These are phyloP conservation scores for Talaromyces marneffei DNA, from an alignment of 2,329 filamentous ascomycete genomes.

Conservation along the genomic window DNA sequence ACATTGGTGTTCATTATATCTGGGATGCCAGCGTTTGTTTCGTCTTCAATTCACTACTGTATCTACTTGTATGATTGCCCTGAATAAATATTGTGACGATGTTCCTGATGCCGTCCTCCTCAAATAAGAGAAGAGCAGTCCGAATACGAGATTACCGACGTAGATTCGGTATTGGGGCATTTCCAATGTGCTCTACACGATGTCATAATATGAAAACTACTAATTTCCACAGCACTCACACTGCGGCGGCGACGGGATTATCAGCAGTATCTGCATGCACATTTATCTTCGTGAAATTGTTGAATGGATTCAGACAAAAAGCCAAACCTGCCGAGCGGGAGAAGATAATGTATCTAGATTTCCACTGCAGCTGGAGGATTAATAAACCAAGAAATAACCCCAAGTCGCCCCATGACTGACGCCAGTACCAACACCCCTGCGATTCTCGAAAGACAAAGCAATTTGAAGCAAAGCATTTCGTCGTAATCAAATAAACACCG, in stretches of 20 bases:
- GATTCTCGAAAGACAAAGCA: not conserved
- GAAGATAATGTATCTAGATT: not conserved
- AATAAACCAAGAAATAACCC: not conserved
- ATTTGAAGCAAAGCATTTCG: not conserved
- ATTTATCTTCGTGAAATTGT: slow-evolving; percentile 1
- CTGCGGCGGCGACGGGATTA: not conserved
- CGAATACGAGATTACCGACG: no score
- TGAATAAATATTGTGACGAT: not conserved
- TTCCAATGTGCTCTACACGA: not conserved
- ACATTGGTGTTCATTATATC: not conserved
- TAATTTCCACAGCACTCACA: slow-evolving; percentile 3
- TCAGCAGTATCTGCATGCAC: not conserved
- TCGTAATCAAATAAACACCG: not conserved
- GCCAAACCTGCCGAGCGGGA: not conserved
- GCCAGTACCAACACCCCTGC: not conserved
- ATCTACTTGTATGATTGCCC: not conserved
- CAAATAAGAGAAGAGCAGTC: not conserved
- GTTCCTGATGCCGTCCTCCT: not conserved
- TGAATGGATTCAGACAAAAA: not conserved
- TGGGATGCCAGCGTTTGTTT: not conserved
- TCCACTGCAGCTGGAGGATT: not conserved
- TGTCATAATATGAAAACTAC: not conserved
- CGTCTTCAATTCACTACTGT: not conserved
- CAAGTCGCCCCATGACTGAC: not conserved
- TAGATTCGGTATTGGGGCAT: no score